Conservation (phyloP, 257 asterid species). For the Craterostigma plantagineum region DNA sequence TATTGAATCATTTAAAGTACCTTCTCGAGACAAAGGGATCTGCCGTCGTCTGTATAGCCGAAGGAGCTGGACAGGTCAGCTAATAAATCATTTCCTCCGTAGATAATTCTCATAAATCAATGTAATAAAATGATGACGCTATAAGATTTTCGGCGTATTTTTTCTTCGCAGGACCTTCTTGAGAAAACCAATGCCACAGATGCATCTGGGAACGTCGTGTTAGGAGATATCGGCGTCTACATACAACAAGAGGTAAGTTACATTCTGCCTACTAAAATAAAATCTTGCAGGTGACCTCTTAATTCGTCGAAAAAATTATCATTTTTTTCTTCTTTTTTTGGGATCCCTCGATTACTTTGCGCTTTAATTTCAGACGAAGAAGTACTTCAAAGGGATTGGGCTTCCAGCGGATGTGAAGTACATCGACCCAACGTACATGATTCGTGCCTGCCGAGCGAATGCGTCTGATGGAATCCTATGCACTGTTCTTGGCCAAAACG, state of each 20-base stretch:
- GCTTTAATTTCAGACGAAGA: slow-evolving; percentile 44
- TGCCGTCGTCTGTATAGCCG: slow-evolving; percentile 92
- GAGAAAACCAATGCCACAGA: slow-evolving; percentile 67
- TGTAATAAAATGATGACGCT: background rate
- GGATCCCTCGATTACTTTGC: background rate
- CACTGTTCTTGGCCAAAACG: slow-evolving; percentile 96
- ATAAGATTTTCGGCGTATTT: background rate
- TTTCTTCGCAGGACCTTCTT: slow-evolving; percentile 39
- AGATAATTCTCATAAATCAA: background rate
- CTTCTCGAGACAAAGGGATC: slow-evolving; percentile 81
- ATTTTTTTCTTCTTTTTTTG: background rate
- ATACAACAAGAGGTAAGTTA: slow-evolving; percentile 89
- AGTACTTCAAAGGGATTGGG: slow-evolving; percentile 58
- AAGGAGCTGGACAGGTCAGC: slow-evolving; percentile 95
- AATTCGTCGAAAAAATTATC: slow-evolving; percentile 1
- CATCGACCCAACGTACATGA: slow-evolving; percentile 96
- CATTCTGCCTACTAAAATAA: slow-evolving; percentile 12
- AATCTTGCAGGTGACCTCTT: too few relatives aligned
- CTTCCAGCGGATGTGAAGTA: slow-evolving; percentile 76
- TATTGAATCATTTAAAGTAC: slow-evolving; percentile 60
- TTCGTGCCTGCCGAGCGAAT: slow-evolving; percentile 97
- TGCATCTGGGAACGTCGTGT: slow-evolving; percentile 70
- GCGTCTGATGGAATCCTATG: slow-evolving; percentile 94
- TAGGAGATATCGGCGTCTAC: slow-evolving; percentile 78
- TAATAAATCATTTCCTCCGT: slow-evolving; percentile 5